A percentile compares a stretch with the other conserved stretches of the same genome.
These are phyloP conservation scores for Suillus ampliporus DNA, from an alignment of 768 basidiomycete genomes.

Conservation along the genomic window DNA sequence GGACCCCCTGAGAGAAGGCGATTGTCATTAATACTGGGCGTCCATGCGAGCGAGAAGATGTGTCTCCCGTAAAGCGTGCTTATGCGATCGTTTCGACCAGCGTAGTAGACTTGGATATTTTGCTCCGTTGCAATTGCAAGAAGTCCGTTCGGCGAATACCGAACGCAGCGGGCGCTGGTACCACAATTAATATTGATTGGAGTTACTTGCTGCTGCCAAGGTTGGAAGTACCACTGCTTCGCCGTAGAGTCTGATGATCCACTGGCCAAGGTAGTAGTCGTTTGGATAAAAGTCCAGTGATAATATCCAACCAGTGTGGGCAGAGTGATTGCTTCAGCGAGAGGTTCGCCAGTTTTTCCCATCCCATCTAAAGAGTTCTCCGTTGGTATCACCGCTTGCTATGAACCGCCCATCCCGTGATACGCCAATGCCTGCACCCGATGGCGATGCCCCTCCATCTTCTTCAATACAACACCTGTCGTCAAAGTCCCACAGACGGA, in stretches of 20 bases:
- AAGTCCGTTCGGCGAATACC: not conserved
- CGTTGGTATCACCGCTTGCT: not conserved
- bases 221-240: too few relatives aligned
- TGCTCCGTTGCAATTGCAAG: not conserved
- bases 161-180: not conserved
- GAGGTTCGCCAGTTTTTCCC: not conserved
- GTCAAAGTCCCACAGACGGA: not conserved
- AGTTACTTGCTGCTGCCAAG: too few relatives aligned
- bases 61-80: too few relatives aligned
- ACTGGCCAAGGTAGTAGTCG: too few relatives aligned
- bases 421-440: not conserved
- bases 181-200: too few relatives aligned
- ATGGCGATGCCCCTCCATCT: not conserved
- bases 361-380: not conserved
- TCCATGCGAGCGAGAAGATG: not conserved
- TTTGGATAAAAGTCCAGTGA: too few relatives aligned
- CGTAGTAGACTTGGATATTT: not conserved
- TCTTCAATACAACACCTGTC: not conserved
- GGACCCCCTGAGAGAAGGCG: not conserved
- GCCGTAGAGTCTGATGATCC: too few relatives aligned
- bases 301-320: too few relatives aligned
- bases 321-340: too few relatives aligned
- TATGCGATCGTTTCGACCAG: not conserved
- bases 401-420: not conserved
- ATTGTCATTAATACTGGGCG: too few relatives aligned